A percentile compares a stretch with the other conserved stretches of the same genome.
Conservation (phyloP, 2,329 filamentous ascomycete species). For the Arthroderma sp. region DNA sequence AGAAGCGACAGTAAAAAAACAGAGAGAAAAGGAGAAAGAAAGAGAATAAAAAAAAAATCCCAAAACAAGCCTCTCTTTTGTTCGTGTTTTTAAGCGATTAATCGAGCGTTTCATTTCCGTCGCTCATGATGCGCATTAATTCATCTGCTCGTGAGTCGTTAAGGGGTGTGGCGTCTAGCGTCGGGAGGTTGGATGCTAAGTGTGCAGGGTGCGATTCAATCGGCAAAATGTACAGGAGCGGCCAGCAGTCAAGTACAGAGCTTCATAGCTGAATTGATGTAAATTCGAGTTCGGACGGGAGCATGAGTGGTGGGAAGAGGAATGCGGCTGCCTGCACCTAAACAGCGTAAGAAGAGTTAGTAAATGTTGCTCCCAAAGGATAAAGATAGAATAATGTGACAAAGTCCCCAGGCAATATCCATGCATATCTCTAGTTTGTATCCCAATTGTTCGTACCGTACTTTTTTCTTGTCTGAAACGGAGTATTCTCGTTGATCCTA, state of each 20-base stretch:
- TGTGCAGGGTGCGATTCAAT: neutral
- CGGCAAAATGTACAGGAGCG: conserved; percentile 3
- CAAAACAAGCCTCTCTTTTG: neutral
- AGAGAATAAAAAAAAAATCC: conserved; percentile 1
- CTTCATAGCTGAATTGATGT: too few relatives aligned
- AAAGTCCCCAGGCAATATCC: too few relatives aligned
- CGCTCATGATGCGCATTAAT: conserved; percentile 1
- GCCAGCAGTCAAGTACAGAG: neutral
- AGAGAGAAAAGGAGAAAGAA: neutral
- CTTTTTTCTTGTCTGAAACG: too few relatives aligned
- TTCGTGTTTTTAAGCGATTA: neutral
- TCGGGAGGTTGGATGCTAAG: neutral
- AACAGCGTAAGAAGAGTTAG: too few relatives aligned
- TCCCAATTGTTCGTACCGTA: too few relatives aligned
- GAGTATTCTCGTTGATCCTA: neutral
- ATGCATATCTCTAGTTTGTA: too few relatives aligned
- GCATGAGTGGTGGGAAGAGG: too few relatives aligned
- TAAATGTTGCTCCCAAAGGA: too few relatives aligned
- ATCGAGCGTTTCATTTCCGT: neutral
- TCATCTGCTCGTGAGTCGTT: neutral
- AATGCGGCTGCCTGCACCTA: too few relatives aligned
- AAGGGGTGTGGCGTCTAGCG: neutral
- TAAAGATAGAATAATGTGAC: too few relatives aligned
- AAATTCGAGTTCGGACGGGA: too few relatives aligned
- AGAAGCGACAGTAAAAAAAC: neutral